Base-by-base conservation (phyloP, 495 filamentous ascomycete genomes). In the Cercophora sp. region DNA sequence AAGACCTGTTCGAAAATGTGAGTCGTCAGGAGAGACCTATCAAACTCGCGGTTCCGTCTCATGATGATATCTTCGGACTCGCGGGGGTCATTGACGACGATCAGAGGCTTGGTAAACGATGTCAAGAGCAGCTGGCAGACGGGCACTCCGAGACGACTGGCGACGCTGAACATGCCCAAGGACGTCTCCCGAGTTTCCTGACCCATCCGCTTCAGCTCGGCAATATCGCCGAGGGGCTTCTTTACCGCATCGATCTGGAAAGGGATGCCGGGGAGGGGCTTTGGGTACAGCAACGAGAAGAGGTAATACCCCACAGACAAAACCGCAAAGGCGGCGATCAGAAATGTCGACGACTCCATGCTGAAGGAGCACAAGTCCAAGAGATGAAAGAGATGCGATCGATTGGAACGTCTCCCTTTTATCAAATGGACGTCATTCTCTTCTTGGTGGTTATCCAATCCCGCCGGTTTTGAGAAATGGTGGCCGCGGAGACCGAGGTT, bases 191-290 rank as follows among this genome's bases (percentile, higher is more conserved):
- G 27, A 5, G 55, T 60, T 0, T 20, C 18, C 8, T 37, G 40
- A 16, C 56, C 55, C n/a, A 29, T 9, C 4, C 41, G 29, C 42
- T 60, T 51, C 25, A 68, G 5, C 26, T 18, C 46, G 15, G 58
- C 60, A 8, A 69, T 23, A 48, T 73, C 71, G 32, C 70, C 69
- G 1, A 64, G 36, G 23, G 65, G 42, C n/a, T 55, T 53, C 3
- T 49, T 29, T 11, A 59, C 53, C 2, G 67, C 46, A 13, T 48
- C 32, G 16, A 34, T 19, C 26, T 66, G 65, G 52, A 70, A 69
- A 2, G 69, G 70, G 43, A 72, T 73, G 0, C 69, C 67, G 0
- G 67, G 59, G 8, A 68, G 31, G 1, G 67, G 69, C 20, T 20
- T 29, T 1, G 55, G 55, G 26, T 35, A 23, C 10, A 48, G n/a